These are phyloP conservation scores for Zangia roseola DNA, from an alignment of 768 basidiomycete genomes.

Conservation along the genomic window DNA sequence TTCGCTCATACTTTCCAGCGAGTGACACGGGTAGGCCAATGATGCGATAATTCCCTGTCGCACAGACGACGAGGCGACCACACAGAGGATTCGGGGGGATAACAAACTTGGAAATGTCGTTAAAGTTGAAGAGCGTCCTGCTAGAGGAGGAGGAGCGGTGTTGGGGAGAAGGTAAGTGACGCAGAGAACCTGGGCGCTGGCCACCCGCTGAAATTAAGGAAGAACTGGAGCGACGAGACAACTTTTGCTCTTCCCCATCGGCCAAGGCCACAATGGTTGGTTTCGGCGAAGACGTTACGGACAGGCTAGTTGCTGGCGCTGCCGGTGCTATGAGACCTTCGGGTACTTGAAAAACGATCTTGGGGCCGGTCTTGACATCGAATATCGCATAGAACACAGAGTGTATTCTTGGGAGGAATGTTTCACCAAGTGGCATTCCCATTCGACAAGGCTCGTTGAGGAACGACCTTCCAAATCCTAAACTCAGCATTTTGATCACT, in stretches of 20 bases:
- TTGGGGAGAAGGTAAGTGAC: constrained; percentile 40
- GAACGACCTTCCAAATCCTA: too few species aligned
- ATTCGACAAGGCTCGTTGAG: neutral
- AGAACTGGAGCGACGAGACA: constrained; percentile 53
- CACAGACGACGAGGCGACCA: constrained; percentile 84
- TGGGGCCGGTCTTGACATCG: constrained; percentile 80
- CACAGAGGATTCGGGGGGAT: constrained; percentile 87
- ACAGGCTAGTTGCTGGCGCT: constrained; percentile 29
- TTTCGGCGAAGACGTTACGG: constrained; percentile 34
- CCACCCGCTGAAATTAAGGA: constrained; percentile 48
- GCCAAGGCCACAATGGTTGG: constrained; percentile 30
- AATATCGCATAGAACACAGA: constrained; percentile 96
- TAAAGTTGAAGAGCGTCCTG: constrained; percentile 78
- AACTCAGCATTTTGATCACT: too few species aligned
- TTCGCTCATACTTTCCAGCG: constrained; percentile 72
- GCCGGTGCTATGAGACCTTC: constrained; percentile 75
- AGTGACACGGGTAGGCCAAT: constrained; percentile 90
- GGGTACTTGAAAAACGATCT: constrained; percentile 91
- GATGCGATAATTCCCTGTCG: constrained; percentile 78
- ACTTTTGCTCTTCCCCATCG: constrained; percentile 35
- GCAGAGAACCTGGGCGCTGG: constrained; percentile 43
- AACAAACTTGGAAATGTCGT: constrained; percentile 89
- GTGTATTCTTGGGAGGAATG: constrained; percentile 74
- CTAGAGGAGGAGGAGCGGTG: constrained; percentile 51
- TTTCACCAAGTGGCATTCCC: constrained; percentile 52